Conservation (phyloP, 2,329 filamentous ascomycete genomes). For the Falciphora oryzae region DNA sequence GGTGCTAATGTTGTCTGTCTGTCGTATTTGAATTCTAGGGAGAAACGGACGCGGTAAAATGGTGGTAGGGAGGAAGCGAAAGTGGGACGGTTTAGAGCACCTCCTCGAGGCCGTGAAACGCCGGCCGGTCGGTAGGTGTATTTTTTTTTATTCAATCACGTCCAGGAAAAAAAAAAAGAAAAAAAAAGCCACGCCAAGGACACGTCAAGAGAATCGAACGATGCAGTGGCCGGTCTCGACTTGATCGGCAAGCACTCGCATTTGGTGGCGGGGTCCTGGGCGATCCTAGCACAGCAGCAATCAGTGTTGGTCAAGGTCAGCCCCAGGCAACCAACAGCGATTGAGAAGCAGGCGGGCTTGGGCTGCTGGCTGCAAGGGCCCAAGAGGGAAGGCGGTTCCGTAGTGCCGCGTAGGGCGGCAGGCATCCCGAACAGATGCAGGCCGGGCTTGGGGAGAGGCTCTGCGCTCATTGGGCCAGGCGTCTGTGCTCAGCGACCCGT, state of each 20-base stretch:
- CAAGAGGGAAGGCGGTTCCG: too few relatives aligned
- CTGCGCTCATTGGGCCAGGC: too few relatives aligned
- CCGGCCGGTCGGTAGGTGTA: not conserved
- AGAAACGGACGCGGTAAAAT: too few relatives aligned
- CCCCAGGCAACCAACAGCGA: not conserved
- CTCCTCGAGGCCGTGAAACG: not conserved
- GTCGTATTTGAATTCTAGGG: not conserved
- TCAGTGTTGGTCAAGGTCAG: not conserved
- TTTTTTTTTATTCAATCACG: not conserved
- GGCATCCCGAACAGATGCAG: too few relatives aligned
- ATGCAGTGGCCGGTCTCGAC: not conserved
- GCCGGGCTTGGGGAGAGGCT: too few relatives aligned
- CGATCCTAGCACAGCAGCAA: not conserved
- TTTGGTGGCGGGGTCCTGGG: not conserved
- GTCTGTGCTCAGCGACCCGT: too few relatives aligned
- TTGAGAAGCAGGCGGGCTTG: not conserved
- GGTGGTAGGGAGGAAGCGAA: too few relatives aligned
- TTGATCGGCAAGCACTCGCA: conserved; percentile 1
- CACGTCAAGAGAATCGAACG: not conserved
- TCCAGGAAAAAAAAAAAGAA: not conserved
- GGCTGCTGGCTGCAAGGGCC: too few relatives aligned
- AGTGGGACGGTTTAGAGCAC: not conserved
- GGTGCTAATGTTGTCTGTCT: not conserved
- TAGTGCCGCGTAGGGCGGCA: too few relatives aligned
- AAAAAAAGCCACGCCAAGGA: not conserved